phyloP scores from a whole-genome alignment of 192 early-diverging fungal species.

The Phycomyces blakesleeanus region DNA sequence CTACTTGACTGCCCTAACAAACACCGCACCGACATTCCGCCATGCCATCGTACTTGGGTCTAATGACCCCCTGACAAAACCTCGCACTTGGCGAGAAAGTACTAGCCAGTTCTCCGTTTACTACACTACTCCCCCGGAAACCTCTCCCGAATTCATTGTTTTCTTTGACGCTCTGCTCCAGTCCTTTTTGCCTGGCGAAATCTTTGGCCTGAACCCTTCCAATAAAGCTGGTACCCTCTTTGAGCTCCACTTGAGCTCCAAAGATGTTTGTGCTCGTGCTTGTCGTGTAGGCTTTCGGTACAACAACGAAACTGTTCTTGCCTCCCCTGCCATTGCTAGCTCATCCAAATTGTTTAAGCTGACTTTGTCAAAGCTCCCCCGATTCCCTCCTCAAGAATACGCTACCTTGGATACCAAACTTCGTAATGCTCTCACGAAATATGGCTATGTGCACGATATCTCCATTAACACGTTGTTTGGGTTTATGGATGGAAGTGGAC shows the following conservation, averaged over 20 bases:
- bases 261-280: background rate
- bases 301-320: background rate
- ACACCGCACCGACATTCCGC: background rate
- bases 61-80: background rate
- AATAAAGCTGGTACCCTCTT: background rate
- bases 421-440: background rate
- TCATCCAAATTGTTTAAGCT: background rate
- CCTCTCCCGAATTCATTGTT: background rate
- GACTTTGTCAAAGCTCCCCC: background rate
- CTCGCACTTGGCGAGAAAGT: background rate
- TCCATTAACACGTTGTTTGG: background rate
- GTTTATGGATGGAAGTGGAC: background rate
- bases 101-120: background rate
- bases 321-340: background rate
- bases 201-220: background rate
- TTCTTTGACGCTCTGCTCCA: background rate
- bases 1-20: background rate
- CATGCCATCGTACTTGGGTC: background rate
- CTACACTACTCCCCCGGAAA: background rate
- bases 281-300: background rate
- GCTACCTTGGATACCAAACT: background rate
- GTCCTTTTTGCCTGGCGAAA: too few species aligned
- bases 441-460: background rate
- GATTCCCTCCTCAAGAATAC: background rate
- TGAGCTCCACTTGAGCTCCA: background rate